A percentile compares a stretch with the other conserved stretches of the same genome.
Evolutionary conservation across 225 moss, liverwort and hornwort species (phyloP).

Genomic region (Straminergon stramineum): DNA sequence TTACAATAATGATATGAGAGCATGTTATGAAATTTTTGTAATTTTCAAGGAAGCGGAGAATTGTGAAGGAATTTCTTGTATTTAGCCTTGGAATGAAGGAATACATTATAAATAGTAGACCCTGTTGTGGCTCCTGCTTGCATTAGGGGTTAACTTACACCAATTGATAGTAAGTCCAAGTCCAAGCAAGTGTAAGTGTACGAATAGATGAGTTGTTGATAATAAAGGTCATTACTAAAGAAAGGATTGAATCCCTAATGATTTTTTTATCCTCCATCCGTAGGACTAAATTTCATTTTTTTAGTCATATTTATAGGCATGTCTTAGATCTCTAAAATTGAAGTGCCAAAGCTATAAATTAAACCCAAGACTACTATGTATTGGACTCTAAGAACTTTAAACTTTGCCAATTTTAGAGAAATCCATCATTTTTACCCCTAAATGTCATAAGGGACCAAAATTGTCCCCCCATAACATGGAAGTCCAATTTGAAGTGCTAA

Average conservation of each 20-base stretch:
- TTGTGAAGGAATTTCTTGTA: too few species aligned
- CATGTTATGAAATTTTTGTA: too few species aligned
- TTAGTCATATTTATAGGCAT: not conserved
- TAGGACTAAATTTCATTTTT: not conserved
- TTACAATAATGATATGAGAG: too few species aligned
- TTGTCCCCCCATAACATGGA: too few species aligned
- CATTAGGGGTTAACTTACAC: too few species aligned
- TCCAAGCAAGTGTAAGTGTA: not conserved
- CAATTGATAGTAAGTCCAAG: not conserved
- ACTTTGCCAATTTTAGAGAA: not conserved
- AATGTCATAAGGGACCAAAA: too few species aligned
- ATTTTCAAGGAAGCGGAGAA: too few species aligned
- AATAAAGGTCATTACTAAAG: not conserved
- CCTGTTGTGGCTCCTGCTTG: too few species aligned
- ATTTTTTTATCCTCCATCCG: not conserved
- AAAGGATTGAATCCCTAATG: not conserved
- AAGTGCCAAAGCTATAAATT: not conserved
- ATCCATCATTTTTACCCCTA: not conserved
- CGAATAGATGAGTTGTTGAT: not conserved
- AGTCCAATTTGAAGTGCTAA: too few species aligned
- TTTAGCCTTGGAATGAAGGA: too few species aligned
- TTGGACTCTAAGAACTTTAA: not conserved
- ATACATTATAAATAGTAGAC: too few species aligned
- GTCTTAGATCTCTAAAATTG: not conserved
- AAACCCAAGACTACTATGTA: rapidly evolving